Percentiles rank a stretch among this genome's conserved stretches.
phyloP scores from a whole-genome alignment of 768 basidiomycete species.

The Suillus hirtellus region DNA sequence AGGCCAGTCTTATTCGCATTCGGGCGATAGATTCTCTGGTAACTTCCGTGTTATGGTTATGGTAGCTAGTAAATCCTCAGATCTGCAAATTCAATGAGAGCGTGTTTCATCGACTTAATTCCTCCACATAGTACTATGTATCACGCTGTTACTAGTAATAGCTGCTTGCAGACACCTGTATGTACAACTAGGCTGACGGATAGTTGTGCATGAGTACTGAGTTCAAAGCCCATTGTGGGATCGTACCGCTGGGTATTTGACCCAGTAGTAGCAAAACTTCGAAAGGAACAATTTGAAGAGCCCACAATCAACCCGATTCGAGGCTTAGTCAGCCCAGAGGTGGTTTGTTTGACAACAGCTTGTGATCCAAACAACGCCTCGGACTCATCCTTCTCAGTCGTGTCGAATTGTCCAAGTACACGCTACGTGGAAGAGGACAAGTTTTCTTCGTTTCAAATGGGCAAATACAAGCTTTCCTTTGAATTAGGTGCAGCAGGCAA shows the following conservation, averaged over 20 bases:
- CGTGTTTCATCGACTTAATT: not conserved
- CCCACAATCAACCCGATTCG: too few species aligned
- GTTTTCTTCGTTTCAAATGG: not conserved
- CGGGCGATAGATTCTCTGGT: not conserved
- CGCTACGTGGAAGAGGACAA: too few species aligned
- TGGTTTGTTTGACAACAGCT: constrained; percentile 1
- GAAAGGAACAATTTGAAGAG: too few species aligned
- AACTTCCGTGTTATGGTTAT: not conserved
- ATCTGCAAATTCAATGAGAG: not conserved
- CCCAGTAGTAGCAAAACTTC: not conserved
- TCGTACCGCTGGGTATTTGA: not conserved
- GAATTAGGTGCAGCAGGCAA: not conserved
- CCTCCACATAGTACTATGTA: not conserved
- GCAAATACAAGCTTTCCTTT: not conserved
- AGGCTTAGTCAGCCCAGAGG: not conserved
- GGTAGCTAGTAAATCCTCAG: not conserved
- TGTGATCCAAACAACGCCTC: constrained; percentile 3
- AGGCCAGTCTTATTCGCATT: not conserved
- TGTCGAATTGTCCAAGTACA: too few species aligned
- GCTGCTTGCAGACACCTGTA: too few species aligned
- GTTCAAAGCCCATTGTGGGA: not conserved
- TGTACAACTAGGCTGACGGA: too few species aligned
- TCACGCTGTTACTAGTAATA: too few species aligned
- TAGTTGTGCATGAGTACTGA: too few species aligned
- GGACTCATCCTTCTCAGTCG: too few species aligned